Conservation (phyloP, 768 basidiomycete genomes). For the Agrocybe chaxingu region DNA sequence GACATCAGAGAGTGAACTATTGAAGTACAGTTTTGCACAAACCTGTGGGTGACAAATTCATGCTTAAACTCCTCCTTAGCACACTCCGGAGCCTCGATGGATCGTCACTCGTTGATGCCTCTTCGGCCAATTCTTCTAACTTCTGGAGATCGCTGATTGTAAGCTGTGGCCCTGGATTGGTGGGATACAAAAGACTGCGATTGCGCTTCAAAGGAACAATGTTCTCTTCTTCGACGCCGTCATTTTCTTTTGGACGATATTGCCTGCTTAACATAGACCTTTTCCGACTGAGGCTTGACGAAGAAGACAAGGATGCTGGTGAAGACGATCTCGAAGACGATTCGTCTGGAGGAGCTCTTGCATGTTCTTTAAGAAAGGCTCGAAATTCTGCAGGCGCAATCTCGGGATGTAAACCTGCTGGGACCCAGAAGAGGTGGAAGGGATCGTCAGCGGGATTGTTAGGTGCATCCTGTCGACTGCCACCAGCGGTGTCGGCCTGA, state of each 20-base stretch:
- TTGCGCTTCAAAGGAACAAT: conserved; percentile 68
- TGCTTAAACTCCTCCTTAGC: conserved; percentile 81
- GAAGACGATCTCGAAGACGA: conserved; percentile 35
- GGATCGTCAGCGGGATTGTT: conserved; percentile 65
- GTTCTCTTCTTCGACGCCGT: conserved; percentile 67
- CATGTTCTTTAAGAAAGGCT: conserved; percentile 92
- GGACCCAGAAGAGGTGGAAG: conserved; percentile 96
- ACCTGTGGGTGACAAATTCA: conserved; percentile 86
- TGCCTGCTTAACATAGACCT: conserved; percentile 94
- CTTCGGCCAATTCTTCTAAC: conserved; percentile 89
- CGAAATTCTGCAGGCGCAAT: conserved; percentile 96
- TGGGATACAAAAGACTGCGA: conserved; percentile 59
- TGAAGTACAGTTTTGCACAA: conserved; percentile 30
- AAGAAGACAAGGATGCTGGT: conserved; percentile 34
- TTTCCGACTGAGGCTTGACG: conserved; percentile 69
- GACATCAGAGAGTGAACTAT: conserved; percentile 12
- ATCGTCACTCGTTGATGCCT: conserved; percentile 81
- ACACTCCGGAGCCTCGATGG: conserved; percentile 75
- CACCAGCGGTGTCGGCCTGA: conserved; percentile 15
- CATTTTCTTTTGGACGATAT: conserved; percentile 79
- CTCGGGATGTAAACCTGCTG: conserved; percentile 94
- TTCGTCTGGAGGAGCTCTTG: conserved; percentile 55
- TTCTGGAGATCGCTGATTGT: conserved; percentile 94
- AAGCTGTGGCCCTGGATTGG: conserved; percentile 75
- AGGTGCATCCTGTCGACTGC: conserved; percentile 24